Evolutionary conservation across 129 eudicot species (phyloP), one percentile per base, ranked within the genome.

Genomic region (Escallonia herrerae): DNA sequence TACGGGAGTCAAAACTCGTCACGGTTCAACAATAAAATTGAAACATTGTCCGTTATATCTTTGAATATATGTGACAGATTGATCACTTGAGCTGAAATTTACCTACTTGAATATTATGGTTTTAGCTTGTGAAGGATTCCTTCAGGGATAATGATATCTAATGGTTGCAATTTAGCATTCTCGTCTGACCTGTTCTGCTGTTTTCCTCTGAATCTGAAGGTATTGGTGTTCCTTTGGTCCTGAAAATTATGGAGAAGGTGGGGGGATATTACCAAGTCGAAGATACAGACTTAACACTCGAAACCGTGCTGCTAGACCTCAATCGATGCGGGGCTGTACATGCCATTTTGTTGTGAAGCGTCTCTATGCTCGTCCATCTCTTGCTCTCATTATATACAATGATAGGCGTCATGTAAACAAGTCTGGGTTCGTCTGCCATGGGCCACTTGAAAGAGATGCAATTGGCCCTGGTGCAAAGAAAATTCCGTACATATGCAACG

Each of bases 161-260:
- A 22, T 1, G 33, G 33, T 22, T 22, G 33, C 33, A 22, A 22
- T 22, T 22, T 0, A 22, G 33, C 33, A 22, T 1, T 22, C 33
- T 22, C 33, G 33, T 22, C 33, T 22, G 33, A 22, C 33, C 33
- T 22, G 33, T 22, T 22, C 33, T 22, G 33, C 33, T 22, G 33
- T 22, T 22, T 22, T 22, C n/a, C 33, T 22, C 33, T 22, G 33
- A 22, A 22, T 22, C 11, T 82, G 72, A 78, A 93, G 98, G 86
- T 93, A 88, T 73, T 93, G 96, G 95, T 93, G 98, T 40, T 93
- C 98, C 13, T 93, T 93, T 80, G 98, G 98, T 54, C 98, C 98
- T 38, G 98, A 93, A 73, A 83, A 93, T 59, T 86, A 93, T 14
- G 98, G 98, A 37, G 99, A 94, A 81, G 97, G 97, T 56, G 99